A percentile compares a stretch with the other conserved stretches of the same genome.
Evolutionary conservation across 106 monocot species (phyloP).

Genomic region (Phalaenopsis equestris): DNA sequence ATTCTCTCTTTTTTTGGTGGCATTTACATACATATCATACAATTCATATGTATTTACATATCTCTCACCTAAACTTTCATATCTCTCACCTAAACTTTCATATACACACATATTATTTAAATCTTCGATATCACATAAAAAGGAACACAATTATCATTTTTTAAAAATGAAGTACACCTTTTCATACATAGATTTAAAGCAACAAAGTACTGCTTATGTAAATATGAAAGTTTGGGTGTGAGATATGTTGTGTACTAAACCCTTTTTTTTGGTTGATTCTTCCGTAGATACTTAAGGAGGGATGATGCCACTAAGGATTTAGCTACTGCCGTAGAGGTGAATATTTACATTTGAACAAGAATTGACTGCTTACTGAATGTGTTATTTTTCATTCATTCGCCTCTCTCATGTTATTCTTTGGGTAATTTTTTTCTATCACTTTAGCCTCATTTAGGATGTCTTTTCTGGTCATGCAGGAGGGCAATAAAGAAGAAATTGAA

Average conservation of each 20-base stretch:
- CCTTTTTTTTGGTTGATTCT: not conserved
- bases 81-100: too few species aligned
- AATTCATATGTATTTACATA: too few species aligned
- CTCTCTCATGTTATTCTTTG: not conserved
- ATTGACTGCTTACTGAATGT: not conserved
- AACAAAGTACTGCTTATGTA: too few species aligned
- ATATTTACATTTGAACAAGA: not conserved
- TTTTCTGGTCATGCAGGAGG: constrained; percentile 39
- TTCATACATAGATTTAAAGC: too few species aligned
- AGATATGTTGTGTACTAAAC: too few species aligned
- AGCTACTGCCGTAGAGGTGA: constrained; percentile 73
- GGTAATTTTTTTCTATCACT: not conserved
- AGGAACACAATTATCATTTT: too few species aligned
- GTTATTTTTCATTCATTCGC: not conserved
- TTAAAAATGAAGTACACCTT: too few species aligned
- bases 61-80: too few species aligned
- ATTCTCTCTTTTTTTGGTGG: not conserved
- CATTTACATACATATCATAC: constrained; percentile 29
- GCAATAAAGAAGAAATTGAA: constrained; percentile 83
- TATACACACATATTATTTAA: too few species aligned
- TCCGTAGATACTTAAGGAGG: constrained; percentile 67
- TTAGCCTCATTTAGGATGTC: not conserved
- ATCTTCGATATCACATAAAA: too few species aligned
- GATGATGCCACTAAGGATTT: constrained; percentile 78
- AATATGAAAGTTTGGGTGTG: too few species aligned